Evolutionary conservation across 2,329 filamentous ascomycete genomes (phyloP), one percentile per base, ranked within the genome.

Genomic region (Grosmannia penicillata): DNA sequence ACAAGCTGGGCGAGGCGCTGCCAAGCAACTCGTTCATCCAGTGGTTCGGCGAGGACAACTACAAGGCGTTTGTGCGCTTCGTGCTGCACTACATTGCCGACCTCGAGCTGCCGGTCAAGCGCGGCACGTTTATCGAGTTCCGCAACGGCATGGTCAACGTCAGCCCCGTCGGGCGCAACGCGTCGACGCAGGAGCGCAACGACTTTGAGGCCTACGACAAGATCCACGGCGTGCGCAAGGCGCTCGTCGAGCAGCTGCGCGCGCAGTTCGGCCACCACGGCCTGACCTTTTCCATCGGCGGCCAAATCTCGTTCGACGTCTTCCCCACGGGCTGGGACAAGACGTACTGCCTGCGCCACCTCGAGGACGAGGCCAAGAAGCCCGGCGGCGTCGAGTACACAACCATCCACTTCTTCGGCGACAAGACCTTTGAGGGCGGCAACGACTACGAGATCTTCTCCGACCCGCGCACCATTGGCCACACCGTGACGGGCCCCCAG

Each of bases 261-360:
- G 77, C 87, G 61, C 72, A 78, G 51, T 96, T 98, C 60, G 71
- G 75, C 2, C 76, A 94, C 58, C 66, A 84, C 46, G 85, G 83
- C 26, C 67, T 96, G 52, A 95, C 84, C 30, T 95, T 81, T 68
- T 89, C 85, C 46, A 93, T 98, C 52, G 91, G 91, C 50, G 91
- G 91, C 38, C 85, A 95, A 57, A 95, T 98, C 61, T 95, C 87
- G 43, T 98, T 98, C 59, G 91, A 98, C 56, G 82, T 96, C 52
- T 98, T 98, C 72, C 91, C 91, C 47, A 74, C 68, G 3, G 91
- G 91, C 54, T 98, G 91, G 91, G 91, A 98, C 66, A 98, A 96
- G 77, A 94, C 84, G 9, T 98, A 94, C 71, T 95, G 87, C 65
- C 69, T 96, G 49, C 68, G 74, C 51, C 87, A 95, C 61, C 67